Conservation (phyloP, 1,139 yeast genomes). For the Lodderomyces metapsilosis region DNA sequence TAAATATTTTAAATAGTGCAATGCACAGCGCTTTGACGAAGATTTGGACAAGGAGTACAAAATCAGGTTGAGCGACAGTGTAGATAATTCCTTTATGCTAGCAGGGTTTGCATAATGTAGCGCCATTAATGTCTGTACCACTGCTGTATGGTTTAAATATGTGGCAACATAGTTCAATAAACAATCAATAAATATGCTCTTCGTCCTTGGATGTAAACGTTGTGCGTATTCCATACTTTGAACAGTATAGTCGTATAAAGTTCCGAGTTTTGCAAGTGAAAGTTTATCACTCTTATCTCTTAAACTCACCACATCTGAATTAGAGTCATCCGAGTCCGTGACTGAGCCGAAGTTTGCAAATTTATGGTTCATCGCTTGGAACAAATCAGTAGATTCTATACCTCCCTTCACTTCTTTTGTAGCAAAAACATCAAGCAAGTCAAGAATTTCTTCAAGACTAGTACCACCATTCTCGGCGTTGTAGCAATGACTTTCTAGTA, state of each 20-base stretch:
- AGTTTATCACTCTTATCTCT: slow-evolving; percentile 25
- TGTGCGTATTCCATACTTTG: slow-evolving; percentile 29
- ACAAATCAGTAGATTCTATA: slow-evolving; percentile 27
- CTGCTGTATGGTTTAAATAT: slow-evolving; percentile 38
- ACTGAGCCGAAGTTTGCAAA: slow-evolving; percentile 25
- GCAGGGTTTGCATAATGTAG: slow-evolving; percentile 20
- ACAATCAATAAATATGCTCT: slow-evolving; percentile 35
- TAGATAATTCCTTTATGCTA: slow-evolving; percentile 20
- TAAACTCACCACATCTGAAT: slow-evolving; percentile 10
- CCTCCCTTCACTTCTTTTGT: slow-evolving; percentile 14
- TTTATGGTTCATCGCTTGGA: slow-evolving; percentile 29
- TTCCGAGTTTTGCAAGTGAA: slow-evolving; percentile 30
- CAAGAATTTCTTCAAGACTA: slow-evolving; percentile 31
- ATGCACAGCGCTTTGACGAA: slow-evolving; percentile 28
- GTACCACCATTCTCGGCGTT: slow-evolving; percentile 10
- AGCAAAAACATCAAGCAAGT: slow-evolving; percentile 30
- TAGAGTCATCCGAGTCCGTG: slow-evolving; percentile 10
- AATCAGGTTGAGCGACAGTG: slow-evolving; percentile 33
- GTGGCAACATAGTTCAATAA: slow-evolving; percentile 34
- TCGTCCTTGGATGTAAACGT: slow-evolving; percentile 19
- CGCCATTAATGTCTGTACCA: slow-evolving; percentile 22
- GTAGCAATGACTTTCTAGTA: slow-evolving; percentile 40
- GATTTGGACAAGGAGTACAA: slow-evolving; percentile 29
- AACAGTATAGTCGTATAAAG: slow-evolving; percentile 23
- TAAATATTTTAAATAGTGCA: slow-evolving; percentile 24